These are phyloP conservation scores for Epichloe aotearoae DNA, from an alignment of 2,329 filamentous ascomycete genomes.

Conservation along the genomic window DNA sequence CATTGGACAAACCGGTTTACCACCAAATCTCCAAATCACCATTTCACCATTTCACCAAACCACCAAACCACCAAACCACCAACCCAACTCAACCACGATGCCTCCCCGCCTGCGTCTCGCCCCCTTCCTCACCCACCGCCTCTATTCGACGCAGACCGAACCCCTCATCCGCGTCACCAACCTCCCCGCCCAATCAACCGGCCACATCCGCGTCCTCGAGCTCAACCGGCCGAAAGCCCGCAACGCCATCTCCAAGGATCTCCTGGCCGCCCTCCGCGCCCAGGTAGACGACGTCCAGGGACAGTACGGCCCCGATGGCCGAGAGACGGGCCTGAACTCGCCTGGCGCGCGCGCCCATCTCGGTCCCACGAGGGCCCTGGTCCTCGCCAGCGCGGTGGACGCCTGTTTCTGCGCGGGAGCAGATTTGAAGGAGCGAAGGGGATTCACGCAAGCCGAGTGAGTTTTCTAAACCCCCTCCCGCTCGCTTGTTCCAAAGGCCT, in stretches of 20 bases:
- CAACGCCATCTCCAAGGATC: slow-evolving; percentile 76
- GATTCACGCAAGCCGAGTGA: slow-evolving; percentile 67
- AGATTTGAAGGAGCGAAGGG: slow-evolving; percentile 76
- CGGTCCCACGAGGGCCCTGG: slow-evolving; percentile 61
- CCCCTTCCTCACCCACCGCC: slow-evolving; percentile 10
- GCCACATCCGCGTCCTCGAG: slow-evolving; percentile 77
- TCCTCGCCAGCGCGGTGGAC: slow-evolving; percentile 77
- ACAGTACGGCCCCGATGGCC: slow-evolving; percentile 43
- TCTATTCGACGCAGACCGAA: slow-evolving; percentile 25
- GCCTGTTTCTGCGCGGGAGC: slow-evolving; percentile 86
- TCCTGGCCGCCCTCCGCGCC: slow-evolving; percentile 57
- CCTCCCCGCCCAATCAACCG: slow-evolving; percentile 63
- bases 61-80: background rate
- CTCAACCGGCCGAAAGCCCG: slow-evolving; percentile 74
- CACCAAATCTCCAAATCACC: too few species aligned
- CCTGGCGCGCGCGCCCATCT: slow-evolving; percentile 28
- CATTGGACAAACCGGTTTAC: too few species aligned
- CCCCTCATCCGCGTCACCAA: slow-evolving; percentile 57
- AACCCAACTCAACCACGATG: slow-evolving; percentile 11
- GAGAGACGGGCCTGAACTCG: slow-evolving; percentile 28
- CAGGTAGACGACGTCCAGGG: slow-evolving; percentile 60
- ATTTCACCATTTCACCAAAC: too few species aligned
- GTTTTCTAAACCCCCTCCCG: slow-evolving; percentile 11
- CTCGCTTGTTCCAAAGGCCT: too few species aligned
- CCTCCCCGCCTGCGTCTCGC: slow-evolving; percentile 17